These are phyloP conservation scores for Fusarium sulawesiense DNA, from an alignment of 2,329 filamentous ascomycete species.

Conservation along the genomic window DNA sequence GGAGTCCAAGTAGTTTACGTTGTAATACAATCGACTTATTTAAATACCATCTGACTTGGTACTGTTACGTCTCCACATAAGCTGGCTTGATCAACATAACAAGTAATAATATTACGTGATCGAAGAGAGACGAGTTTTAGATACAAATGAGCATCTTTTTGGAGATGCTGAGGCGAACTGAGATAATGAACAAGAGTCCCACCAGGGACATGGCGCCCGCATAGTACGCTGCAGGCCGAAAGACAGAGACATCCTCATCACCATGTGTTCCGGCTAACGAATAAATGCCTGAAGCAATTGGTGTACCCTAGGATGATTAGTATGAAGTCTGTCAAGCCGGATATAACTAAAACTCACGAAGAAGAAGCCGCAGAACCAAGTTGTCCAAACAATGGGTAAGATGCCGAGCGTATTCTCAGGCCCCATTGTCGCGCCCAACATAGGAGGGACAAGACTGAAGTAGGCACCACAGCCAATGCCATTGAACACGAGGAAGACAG, in stretches of 20 bases:
- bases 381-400: constrained; percentile 46
- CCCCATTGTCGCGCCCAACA: constrained; percentile 44
- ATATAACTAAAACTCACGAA: constrained; percentile 24
- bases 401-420: constrained; percentile 40
- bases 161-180: constrained; percentile 21
- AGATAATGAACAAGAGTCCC: constrained; percentile 25
- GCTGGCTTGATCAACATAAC: fast-evolving
- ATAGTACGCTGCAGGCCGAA: constrained; percentile 35
- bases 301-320: constrained; percentile 40
- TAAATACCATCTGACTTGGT: neutral
- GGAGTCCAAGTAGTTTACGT: neutral
- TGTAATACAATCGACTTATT: neutral
- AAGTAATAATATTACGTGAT: too few relatives aligned
- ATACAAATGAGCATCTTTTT: neutral
- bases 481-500: constrained; percentile 42
- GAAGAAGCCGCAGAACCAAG: constrained; percentile 49
- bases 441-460: constrained; percentile 48
- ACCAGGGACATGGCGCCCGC: constrained; percentile 31
- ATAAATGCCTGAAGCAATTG: constrained; percentile 42
- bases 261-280: constrained; percentile 3
- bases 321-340: fast-evolving
- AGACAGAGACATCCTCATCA: constrained; percentile 3
- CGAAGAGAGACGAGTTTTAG: neutral
- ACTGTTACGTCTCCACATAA: too few relatives aligned
- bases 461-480: constrained; percentile 48